phyloP scores from a whole-genome alignment of 352 stramenopile genomes.

The Pythium plurisporium region DNA sequence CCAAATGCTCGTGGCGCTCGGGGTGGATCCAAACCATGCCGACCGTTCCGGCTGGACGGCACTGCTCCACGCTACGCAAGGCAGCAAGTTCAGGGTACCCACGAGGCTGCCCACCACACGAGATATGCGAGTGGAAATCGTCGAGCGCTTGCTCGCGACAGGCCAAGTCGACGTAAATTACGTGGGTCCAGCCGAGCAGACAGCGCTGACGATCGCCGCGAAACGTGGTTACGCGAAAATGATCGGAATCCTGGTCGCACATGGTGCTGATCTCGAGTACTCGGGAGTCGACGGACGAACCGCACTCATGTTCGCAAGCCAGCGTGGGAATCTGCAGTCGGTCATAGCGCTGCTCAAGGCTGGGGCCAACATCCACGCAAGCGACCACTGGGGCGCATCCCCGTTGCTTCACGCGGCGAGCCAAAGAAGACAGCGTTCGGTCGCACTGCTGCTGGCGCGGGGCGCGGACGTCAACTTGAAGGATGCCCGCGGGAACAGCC shows the following conservation, averaged over 20 bases:
- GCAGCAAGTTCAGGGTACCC: not conserved
- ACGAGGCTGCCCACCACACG: not conserved
- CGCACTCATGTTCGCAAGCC: not conserved
- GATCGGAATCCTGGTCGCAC: not conserved
- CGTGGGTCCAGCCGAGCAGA: too few species aligned
- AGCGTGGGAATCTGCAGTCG: not conserved
- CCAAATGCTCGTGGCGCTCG: not conserved
- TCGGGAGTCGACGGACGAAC: not conserved
- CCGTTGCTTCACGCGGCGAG: too few species aligned
- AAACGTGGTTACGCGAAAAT: not conserved
- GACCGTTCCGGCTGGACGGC: not conserved
- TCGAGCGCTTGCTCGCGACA: not conserved
- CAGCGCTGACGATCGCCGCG: too few species aligned
- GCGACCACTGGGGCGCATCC: too few species aligned
- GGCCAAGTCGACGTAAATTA: not conserved
- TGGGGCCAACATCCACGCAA: not conserved
- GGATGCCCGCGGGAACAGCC: too few species aligned
- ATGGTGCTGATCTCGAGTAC: not conserved
- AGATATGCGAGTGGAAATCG: not conserved
- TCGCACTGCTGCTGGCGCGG: too few species aligned
- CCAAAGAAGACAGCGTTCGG: too few species aligned
- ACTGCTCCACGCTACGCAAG: not conserved
- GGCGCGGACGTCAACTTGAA: too few species aligned
- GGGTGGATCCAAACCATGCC: not conserved
- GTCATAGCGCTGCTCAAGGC: not conserved